These are phyloP conservation scores for Syncephalastrum sp. DNA, from an alignment of 371 early-diverging fungal species.

Conservation along the genomic window DNA sequence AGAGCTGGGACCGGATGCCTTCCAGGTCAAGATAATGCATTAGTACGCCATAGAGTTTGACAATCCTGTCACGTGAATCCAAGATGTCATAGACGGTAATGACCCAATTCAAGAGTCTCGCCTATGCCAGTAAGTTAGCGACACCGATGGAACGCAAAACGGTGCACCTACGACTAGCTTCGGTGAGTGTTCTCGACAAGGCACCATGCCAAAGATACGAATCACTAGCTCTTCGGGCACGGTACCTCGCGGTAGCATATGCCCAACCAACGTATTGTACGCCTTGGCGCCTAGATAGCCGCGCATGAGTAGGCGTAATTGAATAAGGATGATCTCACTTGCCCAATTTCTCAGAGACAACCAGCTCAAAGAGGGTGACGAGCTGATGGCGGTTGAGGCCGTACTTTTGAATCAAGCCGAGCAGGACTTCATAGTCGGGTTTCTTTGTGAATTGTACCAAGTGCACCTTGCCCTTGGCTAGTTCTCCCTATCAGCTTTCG, in stretches of 20 bases:
- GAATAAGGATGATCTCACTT: not conserved
- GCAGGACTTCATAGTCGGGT: too few relatives aligned
- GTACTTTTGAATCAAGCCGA: slow-evolving; percentile 10
- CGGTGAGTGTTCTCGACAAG: slow-evolving; percentile 22
- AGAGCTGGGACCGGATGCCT: slow-evolving; percentile 40
- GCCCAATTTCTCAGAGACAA: slow-evolving; percentile 18
- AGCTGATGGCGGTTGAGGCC: slow-evolving; percentile 16
- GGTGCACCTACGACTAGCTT: slow-evolving; percentile 20
- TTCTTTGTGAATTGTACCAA: too few relatives aligned
- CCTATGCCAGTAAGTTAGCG: slow-evolving; percentile 20
- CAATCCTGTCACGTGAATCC: slow-evolving; percentile 34
- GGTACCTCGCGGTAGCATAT: slow-evolving; percentile 46
- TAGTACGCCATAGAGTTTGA: slow-evolving; percentile 43
- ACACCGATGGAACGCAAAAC: not conserved
- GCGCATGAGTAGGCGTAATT: not conserved
- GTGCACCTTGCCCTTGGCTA: too few relatives aligned
- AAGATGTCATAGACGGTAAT: slow-evolving; percentile 49
- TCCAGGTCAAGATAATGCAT: slow-evolving; percentile 47
- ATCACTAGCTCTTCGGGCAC: slow-evolving; percentile 38
- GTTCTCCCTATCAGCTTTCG: too few relatives aligned
- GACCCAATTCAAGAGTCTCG: slow-evolving; percentile 43
- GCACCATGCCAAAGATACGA: slow-evolving; percentile 36
- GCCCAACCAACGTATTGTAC: slow-evolving; percentile 22
- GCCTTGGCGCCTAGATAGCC: not conserved
- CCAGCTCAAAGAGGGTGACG: slow-evolving; percentile 14